phyloP scores from a whole-genome alignment of 768 basidiomycete species.

The Rhizopogon vesiculosus region DNA sequence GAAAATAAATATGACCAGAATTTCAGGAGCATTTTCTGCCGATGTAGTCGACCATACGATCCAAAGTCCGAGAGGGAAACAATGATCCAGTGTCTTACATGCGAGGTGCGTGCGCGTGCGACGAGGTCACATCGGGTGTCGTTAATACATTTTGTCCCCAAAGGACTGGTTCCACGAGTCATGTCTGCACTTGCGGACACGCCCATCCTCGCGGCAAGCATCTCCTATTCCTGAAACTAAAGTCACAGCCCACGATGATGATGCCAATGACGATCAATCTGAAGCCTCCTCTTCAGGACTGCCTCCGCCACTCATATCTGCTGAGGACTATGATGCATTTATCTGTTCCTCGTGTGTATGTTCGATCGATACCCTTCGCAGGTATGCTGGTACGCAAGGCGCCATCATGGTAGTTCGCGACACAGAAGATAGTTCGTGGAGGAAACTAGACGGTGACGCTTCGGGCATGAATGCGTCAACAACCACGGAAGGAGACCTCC shows the following conservation, averaged over 20 bases:
- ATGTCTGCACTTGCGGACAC: constrained; percentile 74
- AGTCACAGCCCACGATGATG: constrained; percentile 16
- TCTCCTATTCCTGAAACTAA: constrained; percentile 18
- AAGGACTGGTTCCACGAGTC: constrained; percentile 94
- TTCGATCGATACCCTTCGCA: constrained; percentile 44
- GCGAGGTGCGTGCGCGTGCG: constrained; percentile 51
- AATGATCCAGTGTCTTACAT: constrained; percentile 85
- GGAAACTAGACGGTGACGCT: constrained; percentile 32
- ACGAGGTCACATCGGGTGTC: background rate
- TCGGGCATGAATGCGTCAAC: constrained; percentile 2
- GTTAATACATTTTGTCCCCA: constrained; percentile 1
- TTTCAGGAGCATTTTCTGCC: constrained; percentile 67
- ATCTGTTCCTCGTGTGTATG: constrained; percentile 69
- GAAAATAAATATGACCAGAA: constrained; percentile 71
- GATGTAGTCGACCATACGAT: constrained; percentile 71
- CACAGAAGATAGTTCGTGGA: constrained; percentile 45
- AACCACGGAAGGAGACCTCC: constrained; percentile 12
- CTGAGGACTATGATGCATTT: constrained; percentile 69
- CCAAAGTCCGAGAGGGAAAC: constrained; percentile 71
- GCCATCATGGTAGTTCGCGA: constrained; percentile 64
- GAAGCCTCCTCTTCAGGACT: constrained; percentile 61
- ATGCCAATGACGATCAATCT: constrained; percentile 49
- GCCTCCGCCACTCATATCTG: constrained; percentile 63
- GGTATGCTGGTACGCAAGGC: constrained; percentile 66
- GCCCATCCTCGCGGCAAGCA: constrained; percentile 45